Evolutionary conservation across 345 rosid species (phyloP).

Genomic region (Abelmoschus esculentus): DNA sequence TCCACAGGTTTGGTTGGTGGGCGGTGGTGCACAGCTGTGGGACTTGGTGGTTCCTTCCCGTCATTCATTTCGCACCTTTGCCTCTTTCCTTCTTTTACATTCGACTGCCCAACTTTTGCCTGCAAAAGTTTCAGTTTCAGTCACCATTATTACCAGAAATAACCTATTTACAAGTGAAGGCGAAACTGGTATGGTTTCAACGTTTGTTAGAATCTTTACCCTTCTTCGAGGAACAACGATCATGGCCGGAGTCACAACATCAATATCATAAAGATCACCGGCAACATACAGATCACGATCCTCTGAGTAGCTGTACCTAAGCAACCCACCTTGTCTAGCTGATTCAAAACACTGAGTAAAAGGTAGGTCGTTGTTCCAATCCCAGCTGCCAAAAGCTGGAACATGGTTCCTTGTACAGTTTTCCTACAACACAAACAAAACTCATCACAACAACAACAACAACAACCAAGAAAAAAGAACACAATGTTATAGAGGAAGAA

Average conservation of each 20-base stretch:
- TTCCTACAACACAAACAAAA: slow-evolving; percentile 14
- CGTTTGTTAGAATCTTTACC: slow-evolving; percentile 21
- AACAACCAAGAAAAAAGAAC: background rate
- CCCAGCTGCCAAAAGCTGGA: slow-evolving; percentile 98
- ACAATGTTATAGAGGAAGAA: background rate
- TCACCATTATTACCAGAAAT: background rate
- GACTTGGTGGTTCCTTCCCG: slow-evolving; percentile 17
- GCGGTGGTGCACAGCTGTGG: slow-evolving; percentile 27
- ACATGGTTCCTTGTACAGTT: slow-evolving; percentile 54
- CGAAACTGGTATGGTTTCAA: too few relatives aligned
- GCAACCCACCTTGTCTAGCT: slow-evolving; percentile 54
- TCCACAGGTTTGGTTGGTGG: slow-evolving; percentile 67
- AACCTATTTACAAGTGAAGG: background rate
- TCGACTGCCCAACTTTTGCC: slow-evolving; percentile 26
- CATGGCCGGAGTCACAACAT: slow-evolving; percentile 76
- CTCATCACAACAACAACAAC: background rate
- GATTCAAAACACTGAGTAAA: slow-evolving; percentile 91
- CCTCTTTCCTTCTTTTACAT: slow-evolving; percentile 24
- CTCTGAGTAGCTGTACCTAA: slow-evolving; percentile 59
- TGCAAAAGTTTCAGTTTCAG: slow-evolving; percentile 13
- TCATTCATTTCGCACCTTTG: slow-evolving; percentile 22
- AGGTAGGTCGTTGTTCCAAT: slow-evolving; percentile 75
- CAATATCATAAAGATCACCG: slow-evolving; percentile 76
- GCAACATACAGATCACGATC: slow-evolving; percentile 85
- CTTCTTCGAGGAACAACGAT: slow-evolving; percentile 80